A percentile compares a stretch with the other conserved stretches of the same genome.
Evolutionary conservation across 2,329 filamentous ascomycete species (phyloP).

Genomic region (Alternaria ventricosa): DNA sequence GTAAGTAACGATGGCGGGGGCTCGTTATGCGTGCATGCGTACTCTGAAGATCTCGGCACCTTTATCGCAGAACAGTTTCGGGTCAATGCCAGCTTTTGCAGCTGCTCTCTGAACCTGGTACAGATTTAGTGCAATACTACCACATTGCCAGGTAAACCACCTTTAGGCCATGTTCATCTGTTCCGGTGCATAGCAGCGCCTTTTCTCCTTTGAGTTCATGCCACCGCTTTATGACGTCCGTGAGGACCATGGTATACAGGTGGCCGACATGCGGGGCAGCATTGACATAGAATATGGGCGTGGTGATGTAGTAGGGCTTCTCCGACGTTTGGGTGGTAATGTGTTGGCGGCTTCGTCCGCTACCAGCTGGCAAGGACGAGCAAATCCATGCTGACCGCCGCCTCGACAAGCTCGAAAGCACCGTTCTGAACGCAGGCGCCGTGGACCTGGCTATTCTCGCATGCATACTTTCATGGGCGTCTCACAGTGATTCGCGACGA

Average conservation of each 20-base stretch:
- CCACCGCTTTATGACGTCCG: slow-evolving; percentile 94
- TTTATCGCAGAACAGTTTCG: slow-evolving; percentile 86
- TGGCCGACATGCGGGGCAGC: slow-evolving; percentile 94
- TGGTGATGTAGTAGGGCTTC: slow-evolving; percentile 95
- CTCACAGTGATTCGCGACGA: slow-evolving; percentile 18
- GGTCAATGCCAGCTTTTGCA: slow-evolving; percentile 69
- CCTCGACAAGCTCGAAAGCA: slow-evolving; percentile 17
- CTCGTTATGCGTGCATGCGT: slow-evolving; percentile 10
- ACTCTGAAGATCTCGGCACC: slow-evolving; percentile 80
- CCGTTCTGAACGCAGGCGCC: slow-evolving; percentile 24
- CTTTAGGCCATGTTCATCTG: slow-evolving; percentile 98
- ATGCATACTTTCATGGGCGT: slow-evolving; percentile 38
- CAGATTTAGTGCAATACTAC: slow-evolving; percentile 2
- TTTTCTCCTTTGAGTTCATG: slow-evolving; percentile 74
- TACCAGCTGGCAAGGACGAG: slow-evolving; percentile 26
- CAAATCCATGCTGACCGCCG: slow-evolving; percentile 32
- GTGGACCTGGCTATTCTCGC: slow-evolving; percentile 29
- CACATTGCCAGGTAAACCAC: slow-evolving; percentile 35
- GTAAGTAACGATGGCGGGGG: slow-evolving; percentile 6
- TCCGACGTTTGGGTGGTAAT: slow-evolving; percentile 26
- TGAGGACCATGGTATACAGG: slow-evolving; percentile 88
- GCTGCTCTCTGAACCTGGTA: slow-evolving; percentile 83
- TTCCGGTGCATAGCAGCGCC: slow-evolving; percentile 84
- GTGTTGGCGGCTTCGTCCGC: slow-evolving; percentile 23
- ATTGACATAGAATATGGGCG: slow-evolving; percentile 99